Conservation (phyloP, 257 asterid species). For the Ligustrum vulgare region DNA sequence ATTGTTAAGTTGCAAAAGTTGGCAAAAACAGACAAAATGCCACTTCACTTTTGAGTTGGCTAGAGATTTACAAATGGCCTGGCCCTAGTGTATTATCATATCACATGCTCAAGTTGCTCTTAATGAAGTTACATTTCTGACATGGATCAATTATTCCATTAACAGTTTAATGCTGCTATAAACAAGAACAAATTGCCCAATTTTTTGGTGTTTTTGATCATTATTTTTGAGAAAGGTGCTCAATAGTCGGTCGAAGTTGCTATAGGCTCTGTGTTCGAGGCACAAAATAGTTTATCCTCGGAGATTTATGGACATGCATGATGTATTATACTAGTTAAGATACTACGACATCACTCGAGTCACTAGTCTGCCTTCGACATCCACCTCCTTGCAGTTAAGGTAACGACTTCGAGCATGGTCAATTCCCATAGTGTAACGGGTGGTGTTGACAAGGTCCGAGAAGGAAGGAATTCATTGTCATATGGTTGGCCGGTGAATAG, state of each 20-base stretch:
- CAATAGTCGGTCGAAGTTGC: neutral
- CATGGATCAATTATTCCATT: conserved; percentile 22
- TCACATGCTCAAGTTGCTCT: conserved; percentile 49
- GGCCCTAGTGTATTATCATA: conserved; percentile 26
- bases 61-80: conserved; percentile 35
- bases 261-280: neutral
- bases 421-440: too few species aligned
- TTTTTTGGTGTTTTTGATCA: conserved; percentile 8
- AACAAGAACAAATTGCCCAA: conserved; percentile 21
- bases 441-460: too few species aligned
- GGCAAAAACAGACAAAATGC: conserved; percentile 59
- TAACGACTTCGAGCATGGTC: too few species aligned
- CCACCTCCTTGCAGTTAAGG: too few species aligned
- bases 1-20: conserved; percentile 40
- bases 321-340: neutral
- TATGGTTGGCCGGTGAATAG: too few species aligned
- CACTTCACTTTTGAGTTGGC: conserved; percentile 55
- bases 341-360: neutral
- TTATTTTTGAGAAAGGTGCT: neutral
- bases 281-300: neutral
- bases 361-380: too few species aligned
- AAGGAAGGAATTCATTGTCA: too few species aligned
- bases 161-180: conserved; percentile 23
- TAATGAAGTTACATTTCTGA: conserved; percentile 27
- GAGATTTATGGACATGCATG: neutral